Evolutionary conservation across 192 early-diverging fungal genomes (phyloP).

Genomic region (Coemansia sp.): DNA sequence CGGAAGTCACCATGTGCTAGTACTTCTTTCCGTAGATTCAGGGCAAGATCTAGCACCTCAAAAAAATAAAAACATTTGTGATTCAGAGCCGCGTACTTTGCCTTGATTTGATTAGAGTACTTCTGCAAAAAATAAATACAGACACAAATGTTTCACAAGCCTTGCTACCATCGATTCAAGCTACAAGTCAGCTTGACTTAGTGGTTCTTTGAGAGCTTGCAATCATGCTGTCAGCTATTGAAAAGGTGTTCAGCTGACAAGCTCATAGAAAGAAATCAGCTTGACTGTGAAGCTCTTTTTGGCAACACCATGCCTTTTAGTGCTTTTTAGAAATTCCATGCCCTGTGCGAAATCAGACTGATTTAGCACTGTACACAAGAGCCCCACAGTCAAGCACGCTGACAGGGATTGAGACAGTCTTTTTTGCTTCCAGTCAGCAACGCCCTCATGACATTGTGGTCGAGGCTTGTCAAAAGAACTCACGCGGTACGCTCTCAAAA

Average conservation of each 20-base stretch:
- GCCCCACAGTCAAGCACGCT: background rate
- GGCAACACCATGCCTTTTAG: background rate
- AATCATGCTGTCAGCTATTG: background rate
- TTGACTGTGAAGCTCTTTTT: background rate
- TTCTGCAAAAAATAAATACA: no score
- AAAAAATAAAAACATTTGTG: no score
- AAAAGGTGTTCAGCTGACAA: background rate
- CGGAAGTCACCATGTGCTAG: constrained; percentile 40
- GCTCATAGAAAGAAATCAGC: background rate
- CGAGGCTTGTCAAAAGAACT: background rate
- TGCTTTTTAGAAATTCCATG: background rate
- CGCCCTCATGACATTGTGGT: background rate
- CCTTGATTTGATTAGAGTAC: no score
- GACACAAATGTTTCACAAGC: no score
- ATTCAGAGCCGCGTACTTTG: no score
- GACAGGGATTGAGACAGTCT: background rate
- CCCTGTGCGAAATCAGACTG: background rate
- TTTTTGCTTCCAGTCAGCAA: background rate
- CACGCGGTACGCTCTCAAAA: background rate
- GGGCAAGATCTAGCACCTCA: no score
- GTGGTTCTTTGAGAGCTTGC: background rate
- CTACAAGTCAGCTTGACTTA: background rate
- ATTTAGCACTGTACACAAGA: background rate
- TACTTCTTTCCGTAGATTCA: no score
- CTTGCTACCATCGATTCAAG: no score